phyloP scores from a whole-genome alignment of 169 alveolate species.

The Theileria sp. region DNA sequence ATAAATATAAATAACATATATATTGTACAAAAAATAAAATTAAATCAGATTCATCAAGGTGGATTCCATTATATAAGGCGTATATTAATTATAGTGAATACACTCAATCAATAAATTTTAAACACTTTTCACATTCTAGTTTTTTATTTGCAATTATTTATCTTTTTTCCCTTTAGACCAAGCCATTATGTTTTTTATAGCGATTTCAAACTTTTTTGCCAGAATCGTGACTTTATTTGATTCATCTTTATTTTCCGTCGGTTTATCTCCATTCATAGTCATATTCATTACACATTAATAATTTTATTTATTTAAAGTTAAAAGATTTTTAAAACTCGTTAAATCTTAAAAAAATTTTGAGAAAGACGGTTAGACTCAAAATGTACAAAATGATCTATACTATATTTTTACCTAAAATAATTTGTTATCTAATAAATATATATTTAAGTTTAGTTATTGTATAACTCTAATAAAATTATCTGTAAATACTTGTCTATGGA shows the following conservation, averaged over 20 bases:
- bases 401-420: not conserved
- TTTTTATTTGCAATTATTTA: not conserved
- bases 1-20: not conserved
- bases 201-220: not conserved
- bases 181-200: not conserved
- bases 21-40: not conserved
- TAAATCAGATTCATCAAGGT: not conserved
- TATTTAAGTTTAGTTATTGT: not conserved
- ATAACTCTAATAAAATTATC: slow-evolving; percentile 4
- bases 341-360: not conserved
- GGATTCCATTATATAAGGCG: slow-evolving; percentile 1
- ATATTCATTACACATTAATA: not conserved
- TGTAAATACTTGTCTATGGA: not conserved
- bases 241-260: not conserved
- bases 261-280: not conserved
- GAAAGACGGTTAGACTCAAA: not conserved
- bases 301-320: not conserved
- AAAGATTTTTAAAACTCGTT: not conserved
- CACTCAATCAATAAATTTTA: not conserved
- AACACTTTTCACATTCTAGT: not conserved
- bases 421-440: not conserved
- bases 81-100: not conserved
- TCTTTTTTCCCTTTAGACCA: not conserved
- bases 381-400: not conserved
- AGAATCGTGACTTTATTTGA: not conserved